A percentile compares a stretch with the other conserved stretches of the same genome.
These are phyloP conservation scores for Phellopilus nigrolimitatus DNA, from an alignment of 1,284 basidiomycete species.

Conservation along the genomic window DNA sequence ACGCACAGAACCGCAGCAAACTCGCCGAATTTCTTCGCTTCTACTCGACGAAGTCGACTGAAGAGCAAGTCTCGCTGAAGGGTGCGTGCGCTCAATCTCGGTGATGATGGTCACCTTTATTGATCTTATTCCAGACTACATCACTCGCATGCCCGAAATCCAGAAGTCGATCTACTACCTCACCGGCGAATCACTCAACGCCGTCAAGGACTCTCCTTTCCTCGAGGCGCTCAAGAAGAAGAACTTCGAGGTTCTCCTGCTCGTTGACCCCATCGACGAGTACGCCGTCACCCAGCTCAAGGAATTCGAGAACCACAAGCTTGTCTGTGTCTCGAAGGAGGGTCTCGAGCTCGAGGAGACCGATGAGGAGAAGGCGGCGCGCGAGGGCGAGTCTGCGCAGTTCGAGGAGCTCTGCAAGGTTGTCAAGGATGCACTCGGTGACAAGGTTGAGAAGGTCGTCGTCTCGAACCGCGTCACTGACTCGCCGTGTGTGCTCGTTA, in stretches of 20 bases:
- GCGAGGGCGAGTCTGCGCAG: constrained; percentile 84
- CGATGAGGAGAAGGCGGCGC: constrained; percentile 91
- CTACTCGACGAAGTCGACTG: constrained; percentile 92
- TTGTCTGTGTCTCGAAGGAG: constrained; percentile 98
- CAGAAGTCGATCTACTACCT: constrained; percentile 99
- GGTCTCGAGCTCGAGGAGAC: constrained; percentile 99
- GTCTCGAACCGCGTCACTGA: constrained; percentile 97
- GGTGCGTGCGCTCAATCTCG: constrained; percentile 41
- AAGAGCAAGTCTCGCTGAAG: constrained; percentile 94
- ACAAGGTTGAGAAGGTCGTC: constrained; percentile 99
- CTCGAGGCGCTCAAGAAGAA: constrained; percentile 99
- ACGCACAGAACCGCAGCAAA: constrained; percentile 98
- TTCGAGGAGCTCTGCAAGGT: constrained; percentile 89
- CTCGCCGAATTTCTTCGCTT: constrained; percentile 99
- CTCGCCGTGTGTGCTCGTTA: constrained; percentile 95
- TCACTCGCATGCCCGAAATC: constrained; percentile 98
- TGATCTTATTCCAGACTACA: constrained; percentile 70
- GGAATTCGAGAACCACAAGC: constrained; percentile 99
- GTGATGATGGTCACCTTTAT: constrained; percentile 13
- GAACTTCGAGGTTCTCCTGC: constrained; percentile 97
- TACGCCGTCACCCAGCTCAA: constrained; percentile 98
- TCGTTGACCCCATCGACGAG: constrained; percentile 98
- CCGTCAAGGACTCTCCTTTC: constrained; percentile 96
- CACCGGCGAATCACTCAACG: constrained; percentile 94
- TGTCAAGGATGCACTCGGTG: constrained; percentile 98